A percentile compares a stretch with the other conserved stretches of the same genome.
These are phyloP conservation scores for Fraxinus nigra DNA, from an alignment of 305 asterid genomes.

Conservation along the genomic window DNA sequence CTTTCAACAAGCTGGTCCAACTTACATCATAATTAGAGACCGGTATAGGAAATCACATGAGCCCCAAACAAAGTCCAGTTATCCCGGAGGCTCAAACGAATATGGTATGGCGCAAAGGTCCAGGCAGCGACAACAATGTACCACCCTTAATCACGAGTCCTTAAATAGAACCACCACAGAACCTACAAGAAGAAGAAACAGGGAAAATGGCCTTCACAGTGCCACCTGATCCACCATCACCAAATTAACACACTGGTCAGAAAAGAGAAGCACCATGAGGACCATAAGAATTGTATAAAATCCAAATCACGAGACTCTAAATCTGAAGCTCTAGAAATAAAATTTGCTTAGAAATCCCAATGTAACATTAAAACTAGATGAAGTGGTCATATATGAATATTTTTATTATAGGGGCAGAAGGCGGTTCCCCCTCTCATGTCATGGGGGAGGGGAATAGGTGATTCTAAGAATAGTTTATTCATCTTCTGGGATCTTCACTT, in stretches of 20 bases:
- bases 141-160: neutral
- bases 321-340: neutral
- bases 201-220: neutral
- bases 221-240: neutral
- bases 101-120: neutral
- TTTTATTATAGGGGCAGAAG: neutral
- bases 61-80: neutral
- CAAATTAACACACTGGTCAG: neutral
- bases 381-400: neutral
- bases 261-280: neutral
- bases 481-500: neutral
- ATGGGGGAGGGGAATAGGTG: neutral
- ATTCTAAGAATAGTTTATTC: neutral
- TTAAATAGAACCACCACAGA: neutral
- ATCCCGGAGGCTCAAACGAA: neutral
- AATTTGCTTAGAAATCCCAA: neutral
- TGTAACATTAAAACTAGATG: neutral
- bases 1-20: neutral
- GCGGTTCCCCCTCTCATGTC: neutral
- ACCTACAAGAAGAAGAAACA: neutral
- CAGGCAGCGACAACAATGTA: neutral
- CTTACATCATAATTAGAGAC: neutral
- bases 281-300: neutral
- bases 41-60: neutral
- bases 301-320: neutral